Base-by-base conservation (phyloP, 768 basidiomycete species). In the Zangia roseola region DNA sequence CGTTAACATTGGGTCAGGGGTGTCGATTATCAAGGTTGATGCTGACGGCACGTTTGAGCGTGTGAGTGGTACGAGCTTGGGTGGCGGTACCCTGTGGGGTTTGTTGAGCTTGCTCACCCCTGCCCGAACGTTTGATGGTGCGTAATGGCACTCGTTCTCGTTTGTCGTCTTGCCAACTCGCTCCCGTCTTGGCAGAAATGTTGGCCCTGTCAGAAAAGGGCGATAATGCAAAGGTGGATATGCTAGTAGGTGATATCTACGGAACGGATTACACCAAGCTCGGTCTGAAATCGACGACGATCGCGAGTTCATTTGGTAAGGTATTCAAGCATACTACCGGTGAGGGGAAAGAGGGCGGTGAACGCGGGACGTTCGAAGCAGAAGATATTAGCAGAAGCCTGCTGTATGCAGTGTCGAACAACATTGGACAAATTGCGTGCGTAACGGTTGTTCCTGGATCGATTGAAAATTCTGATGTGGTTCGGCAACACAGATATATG, bases 341-440 rank as follows among this genome's bases (percentile, higher is more conserved):
- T 43, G 57, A 69, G 41, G 65, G 57, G 9, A 56, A 63, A 24
- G 65, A 49, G 4, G 51, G 48, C 10, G 38, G 55, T 28, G 77
- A 83, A 70, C 93, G 88, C 71, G 77, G 77, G 57, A 80, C 74
- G 41, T 97, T 95, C 69, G 83, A 78, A 19, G 80, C 93, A 4
- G 92, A 97, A 71, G 97, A 99, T 63, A 94, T 99, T 64, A 91
- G 90, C 68, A 84, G 85, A 67, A 94, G 91, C 70, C 72, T 99
- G 66, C 76, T 99, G 26, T 98, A 97, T 67, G 95, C 94, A 14
- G 82, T 99, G 53, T 94, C 91, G 60, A 99, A 99, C 72, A 99
- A 99, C 69, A 99, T 99, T 58, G 97, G 97, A 14, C 97, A 99
- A 71, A 97, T 99, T 73, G 97, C 97, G 95, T 99, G 70, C 67